Conservation (phyloP, 225 moss, liverwort and hornwort genomes). For the Asterella californica region DNA sequence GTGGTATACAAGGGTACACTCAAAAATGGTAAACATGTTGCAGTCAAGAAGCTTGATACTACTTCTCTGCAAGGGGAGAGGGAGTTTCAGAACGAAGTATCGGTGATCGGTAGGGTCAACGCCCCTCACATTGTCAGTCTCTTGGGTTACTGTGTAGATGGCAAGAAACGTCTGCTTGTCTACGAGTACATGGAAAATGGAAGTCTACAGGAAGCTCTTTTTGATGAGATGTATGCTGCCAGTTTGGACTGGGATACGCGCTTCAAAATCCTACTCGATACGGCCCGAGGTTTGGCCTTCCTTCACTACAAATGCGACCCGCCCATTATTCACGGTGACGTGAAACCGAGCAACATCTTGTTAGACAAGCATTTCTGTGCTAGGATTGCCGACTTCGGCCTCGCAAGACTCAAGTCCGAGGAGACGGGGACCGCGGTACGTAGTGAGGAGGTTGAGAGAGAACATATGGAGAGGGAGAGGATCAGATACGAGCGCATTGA, state of each 20-base stretch:
- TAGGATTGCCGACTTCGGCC: constrained; percentile 89
- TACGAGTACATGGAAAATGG: constrained; percentile 93
- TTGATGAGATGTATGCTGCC: constrained; percentile 75
- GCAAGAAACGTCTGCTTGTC: constrained; percentile 79
- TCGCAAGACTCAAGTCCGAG: constrained; percentile 76
- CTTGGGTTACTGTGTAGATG: constrained; percentile 78
- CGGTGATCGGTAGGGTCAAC: constrained; percentile 67
- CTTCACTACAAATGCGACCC: constrained; percentile 88
- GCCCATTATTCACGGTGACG: constrained; percentile 90
- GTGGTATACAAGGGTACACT: constrained; percentile 81
- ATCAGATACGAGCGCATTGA: constrained; percentile 70
- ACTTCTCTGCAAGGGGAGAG: constrained; percentile 85
- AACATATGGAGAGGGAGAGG: constrained; percentile 80
- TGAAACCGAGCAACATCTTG: constrained; percentile 91
- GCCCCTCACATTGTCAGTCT: constrained; percentile 87
- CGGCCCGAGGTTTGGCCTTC: constrained; percentile 74
- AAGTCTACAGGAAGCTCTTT: constrained; percentile 89
- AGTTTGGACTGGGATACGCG: constrained; percentile 74
- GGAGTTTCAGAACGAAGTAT: constrained; percentile 94
- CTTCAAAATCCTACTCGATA: constrained; percentile 78
- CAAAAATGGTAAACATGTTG: constrained; percentile 67
- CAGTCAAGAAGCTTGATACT: constrained; percentile 85
- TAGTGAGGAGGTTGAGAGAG: constrained; percentile 61
- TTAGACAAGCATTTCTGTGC: constrained; percentile 72
- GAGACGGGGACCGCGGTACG: constrained; percentile 49